Conservation (phyloP, 139 green algal species). For the Chlamydomonas sphaeroides region DNA sequence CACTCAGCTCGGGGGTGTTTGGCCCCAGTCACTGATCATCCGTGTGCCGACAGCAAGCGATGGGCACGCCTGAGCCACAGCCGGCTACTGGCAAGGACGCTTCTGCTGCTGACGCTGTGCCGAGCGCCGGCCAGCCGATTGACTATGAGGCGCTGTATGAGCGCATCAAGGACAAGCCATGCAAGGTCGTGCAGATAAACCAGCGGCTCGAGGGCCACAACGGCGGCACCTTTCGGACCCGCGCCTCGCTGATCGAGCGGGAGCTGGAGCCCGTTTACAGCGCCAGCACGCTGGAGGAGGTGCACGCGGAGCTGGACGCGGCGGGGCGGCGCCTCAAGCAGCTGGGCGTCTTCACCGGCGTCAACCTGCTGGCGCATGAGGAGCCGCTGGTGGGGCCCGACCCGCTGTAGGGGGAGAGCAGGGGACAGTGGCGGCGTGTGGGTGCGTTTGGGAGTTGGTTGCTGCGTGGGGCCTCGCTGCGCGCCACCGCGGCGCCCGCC, state of each 20-base stretch:
- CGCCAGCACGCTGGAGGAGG: slow-evolving; percentile 71
- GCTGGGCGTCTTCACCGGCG: slow-evolving; percentile 70
- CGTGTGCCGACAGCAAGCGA: no score
- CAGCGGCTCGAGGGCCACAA: slow-evolving; percentile 25
- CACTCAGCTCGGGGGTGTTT: no score
- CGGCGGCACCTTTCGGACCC: slow-evolving; percentile 34
- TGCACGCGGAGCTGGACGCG: slow-evolving; percentile 68
- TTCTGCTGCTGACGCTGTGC: background rate
- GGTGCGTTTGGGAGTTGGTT: no score
- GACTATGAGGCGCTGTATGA: slow-evolving; percentile 55
- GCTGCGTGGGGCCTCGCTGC: no score
- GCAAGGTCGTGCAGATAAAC: slow-evolving; percentile 44
- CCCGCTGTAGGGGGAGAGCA: no score
- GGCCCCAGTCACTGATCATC: no score
- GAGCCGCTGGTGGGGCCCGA: slow-evolving; percentile 27
- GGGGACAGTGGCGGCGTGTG: no score
- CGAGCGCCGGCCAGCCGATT: no score
- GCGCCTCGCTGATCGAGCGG: slow-evolving; percentile 45
- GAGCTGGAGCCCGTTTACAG: slow-evolving; percentile 59
- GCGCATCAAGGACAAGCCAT: slow-evolving; percentile 48
- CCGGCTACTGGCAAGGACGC: background rate
- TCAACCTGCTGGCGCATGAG: slow-evolving; percentile 69
- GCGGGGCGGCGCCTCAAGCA: slow-evolving; percentile 63
- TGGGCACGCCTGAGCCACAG: no score
- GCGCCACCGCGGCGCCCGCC: no score